Conservation (phyloP, 306 rosid species). For the Mimosa bimucronata region DNA sequence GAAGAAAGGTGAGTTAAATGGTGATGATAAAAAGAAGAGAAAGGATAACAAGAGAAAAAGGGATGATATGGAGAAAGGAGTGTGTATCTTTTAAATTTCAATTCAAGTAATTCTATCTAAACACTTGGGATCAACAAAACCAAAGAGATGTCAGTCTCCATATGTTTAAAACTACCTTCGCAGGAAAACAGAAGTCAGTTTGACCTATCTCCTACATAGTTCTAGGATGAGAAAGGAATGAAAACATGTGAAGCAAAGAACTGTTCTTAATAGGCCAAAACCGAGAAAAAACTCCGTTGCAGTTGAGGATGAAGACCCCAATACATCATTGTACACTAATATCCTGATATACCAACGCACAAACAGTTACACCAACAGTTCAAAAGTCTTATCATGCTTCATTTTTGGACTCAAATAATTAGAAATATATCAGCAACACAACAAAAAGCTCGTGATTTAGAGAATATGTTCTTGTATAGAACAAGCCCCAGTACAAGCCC, state of each 20-base stretch:
- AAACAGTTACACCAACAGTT: neutral
- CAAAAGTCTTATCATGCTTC: neutral
- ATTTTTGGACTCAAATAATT: neutral
- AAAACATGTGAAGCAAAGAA: constrained; percentile 7
- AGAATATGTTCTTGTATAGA: neutral
- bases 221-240: neutral
- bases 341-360: neutral
- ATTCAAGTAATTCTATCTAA: constrained; percentile 2
- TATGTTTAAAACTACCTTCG: neutral
- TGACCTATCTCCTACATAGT: neutral
- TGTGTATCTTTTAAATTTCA: neutral
- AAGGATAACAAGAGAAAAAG: too few relatives aligned
- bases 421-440: neutral
- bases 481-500: neutral
- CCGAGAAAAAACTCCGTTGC: neutral
- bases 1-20: too few relatives aligned
- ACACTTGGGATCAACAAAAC: neutral
- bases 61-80: too few relatives aligned
- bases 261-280: neutral
- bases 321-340: neutral
- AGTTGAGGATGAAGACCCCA: neutral
- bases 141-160: neutral
- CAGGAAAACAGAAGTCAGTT: constrained; percentile 7
- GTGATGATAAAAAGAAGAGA: too few relatives aligned
- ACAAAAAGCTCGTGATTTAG: neutral